A percentile compares a stretch with the other conserved stretches of the same genome.
Conservation (phyloP, 1,139 yeast genomes). For the Pichia norvegensis region DNA sequence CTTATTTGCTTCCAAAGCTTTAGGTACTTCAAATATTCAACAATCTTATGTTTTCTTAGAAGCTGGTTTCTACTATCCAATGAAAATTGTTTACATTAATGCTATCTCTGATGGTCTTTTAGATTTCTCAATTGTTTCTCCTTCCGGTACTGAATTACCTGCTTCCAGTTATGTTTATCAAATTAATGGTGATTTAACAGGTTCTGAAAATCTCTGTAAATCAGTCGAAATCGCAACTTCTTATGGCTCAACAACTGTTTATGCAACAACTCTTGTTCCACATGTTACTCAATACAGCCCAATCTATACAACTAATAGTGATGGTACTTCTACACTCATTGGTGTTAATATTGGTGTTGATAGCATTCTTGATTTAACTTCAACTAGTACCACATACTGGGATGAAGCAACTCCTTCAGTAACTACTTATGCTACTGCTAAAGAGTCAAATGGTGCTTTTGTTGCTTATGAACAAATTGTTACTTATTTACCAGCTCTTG, state of each 20-base stretch:
- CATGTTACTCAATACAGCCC: slow-evolving; percentile 9
- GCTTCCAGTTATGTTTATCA: slow-evolving; percentile 8
- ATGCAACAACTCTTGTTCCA: slow-evolving; percentile 1
- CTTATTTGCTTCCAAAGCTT: slow-evolving; percentile 15
- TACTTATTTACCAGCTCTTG: slow-evolving; percentile 4
- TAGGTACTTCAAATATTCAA: not conserved
- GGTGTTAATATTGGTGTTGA: slow-evolving; percentile 7
- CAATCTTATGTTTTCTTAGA: slow-evolving; percentile 16
- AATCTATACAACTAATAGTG: not conserved
- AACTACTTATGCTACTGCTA: not conserved
- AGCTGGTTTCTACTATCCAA: slow-evolving; percentile 25
- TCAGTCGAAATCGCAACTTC: slow-evolving; percentile 1
- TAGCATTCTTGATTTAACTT: not conserved
- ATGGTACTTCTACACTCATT: slow-evolving; percentile 1
- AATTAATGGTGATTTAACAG: slow-evolving; percentile 4
- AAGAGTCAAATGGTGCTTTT: not conserved
- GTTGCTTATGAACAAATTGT: slow-evolving; percentile 1
- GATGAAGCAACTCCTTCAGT: not conserved
- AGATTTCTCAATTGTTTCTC: slow-evolving; percentile 3
- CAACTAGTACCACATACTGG: not conserved
- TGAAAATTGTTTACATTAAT: slow-evolving; percentile 23
- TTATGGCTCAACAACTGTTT: slow-evolving; percentile 3
- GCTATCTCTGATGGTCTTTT: slow-evolving; percentile 8
- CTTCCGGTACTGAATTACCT: slow-evolving; percentile 3
- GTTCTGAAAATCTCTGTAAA: slow-evolving; percentile 5